Evolutionary conservation across 1,284 basidiomycete species (phyloP), one percentile per base, ranked within the genome.

Genomic region (Agaricales sp.): DNA sequence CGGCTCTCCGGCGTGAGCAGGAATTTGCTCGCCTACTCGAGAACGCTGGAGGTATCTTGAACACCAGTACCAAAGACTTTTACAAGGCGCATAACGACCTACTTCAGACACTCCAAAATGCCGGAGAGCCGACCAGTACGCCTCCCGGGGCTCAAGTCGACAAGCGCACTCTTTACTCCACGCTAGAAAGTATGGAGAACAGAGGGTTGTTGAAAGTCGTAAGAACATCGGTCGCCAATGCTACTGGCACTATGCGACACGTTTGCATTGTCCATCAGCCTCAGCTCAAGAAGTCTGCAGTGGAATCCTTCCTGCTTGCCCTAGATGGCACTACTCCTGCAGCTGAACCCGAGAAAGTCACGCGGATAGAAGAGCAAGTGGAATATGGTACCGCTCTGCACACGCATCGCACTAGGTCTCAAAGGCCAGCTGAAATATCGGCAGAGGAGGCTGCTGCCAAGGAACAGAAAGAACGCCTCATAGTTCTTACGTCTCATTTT

Each of bases 1-100:
- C 87, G 12, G 74, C 81, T 53, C 66, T 85, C 21, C 80, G 87
- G 8, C 76, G 87, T 21, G 84, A 89, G 64, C 87, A 84, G 54
- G 87, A 90, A 61, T 63, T 89, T 41, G 60, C 78, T 44, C 77
- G 75, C 24, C 69, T 89, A 11, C 63, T 90, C 13, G 71, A 79
- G 52, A 70, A 68, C 25, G 65, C 75, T 50, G 80, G 80, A 3
- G 86, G 86, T 0, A 77, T 88, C 25, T 64, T 73, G 26, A 82
- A 82, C 57, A 68, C 74, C 18, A 77, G 79, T 52, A 73, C 74
- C 14, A 87, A 79, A 53, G 82, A 86, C 49, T 74, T 89, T 55
- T 74, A 72, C 51, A 79, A 82, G 38, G 74, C 71, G 11, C 83
- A 89, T 57, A 68, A 73, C 41, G 68, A 70, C 14, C 64, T 88